Evolutionary conservation across 2,329 filamentous ascomycete genomes (phyloP).

Genomic region (Tolypocladium cylindrosporum): DNA sequence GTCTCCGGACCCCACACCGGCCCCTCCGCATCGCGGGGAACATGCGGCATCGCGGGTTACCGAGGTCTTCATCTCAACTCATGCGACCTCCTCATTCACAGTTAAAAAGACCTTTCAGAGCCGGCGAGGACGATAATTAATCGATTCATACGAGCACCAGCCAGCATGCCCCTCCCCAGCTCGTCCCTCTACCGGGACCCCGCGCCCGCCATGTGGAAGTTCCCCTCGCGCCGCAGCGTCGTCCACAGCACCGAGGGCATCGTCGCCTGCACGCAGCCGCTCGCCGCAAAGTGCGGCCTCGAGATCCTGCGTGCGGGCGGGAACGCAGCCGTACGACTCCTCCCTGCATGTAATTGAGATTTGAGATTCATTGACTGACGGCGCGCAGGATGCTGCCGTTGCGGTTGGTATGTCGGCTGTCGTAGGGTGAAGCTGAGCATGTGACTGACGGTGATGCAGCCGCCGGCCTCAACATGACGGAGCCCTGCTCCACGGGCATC

Average conservation of each 20-base stretch:
- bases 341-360: no score
- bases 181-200: slow-evolving; percentile 35
- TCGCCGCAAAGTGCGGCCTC: slow-evolving; percentile 82
- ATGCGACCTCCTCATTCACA: no score
- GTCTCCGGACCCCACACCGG: background rate
- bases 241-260: slow-evolving; percentile 91
- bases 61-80: no score
- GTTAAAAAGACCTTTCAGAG: no score
- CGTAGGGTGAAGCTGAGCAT: background rate
- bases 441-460: slow-evolving; percentile 35
- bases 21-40: background rate
- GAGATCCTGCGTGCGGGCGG: slow-evolving; percentile 78
- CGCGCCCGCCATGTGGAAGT: slow-evolving; percentile 47
- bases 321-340: slow-evolving; percentile 69
- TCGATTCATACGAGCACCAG: no score
- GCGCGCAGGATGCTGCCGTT: slow-evolving; percentile 76
- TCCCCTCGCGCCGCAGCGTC: slow-evolving; percentile 75
- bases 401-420: slow-evolving; percentile 55
- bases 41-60: no score
- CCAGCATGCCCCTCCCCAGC: slow-evolving; percentile 36
- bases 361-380: background rate
- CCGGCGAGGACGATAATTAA: no score
- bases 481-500: slow-evolving; percentile 87
- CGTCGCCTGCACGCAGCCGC: slow-evolving; percentile 78
- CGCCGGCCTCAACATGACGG: slow-evolving; percentile 85